Evolutionary conservation across 805 yeast species (phyloP), one percentile per base, ranked within the genome.

Genomic region (Teunomyces tritomae): DNA sequence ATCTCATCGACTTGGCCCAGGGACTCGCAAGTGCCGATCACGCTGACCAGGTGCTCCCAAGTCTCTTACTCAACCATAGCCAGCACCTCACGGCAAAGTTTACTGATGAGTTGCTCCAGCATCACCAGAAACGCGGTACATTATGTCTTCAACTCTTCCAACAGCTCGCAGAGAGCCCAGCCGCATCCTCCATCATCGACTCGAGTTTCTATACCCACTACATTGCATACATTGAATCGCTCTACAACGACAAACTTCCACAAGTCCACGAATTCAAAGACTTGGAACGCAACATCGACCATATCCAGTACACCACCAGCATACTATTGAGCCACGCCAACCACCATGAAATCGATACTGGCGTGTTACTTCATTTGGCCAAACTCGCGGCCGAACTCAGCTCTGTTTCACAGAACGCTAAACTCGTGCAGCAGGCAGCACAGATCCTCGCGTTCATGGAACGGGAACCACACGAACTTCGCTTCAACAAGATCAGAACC

Each of bases 211-310:
- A 54, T 44, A 8, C 27, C 4, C 27, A 45, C 7, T 59, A 59
- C 43, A 60, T 64, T 11, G 34, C 34, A 9, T 64, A 68, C 45
- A 51, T 70, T 9, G 73, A 71, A 37, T 44, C 51, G 5, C 46
- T 70, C 14, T 71, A 58, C 49, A 49, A 47, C 5, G 61, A 62
- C 6, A 36, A 49, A 3, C 58, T 58, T 16, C 75, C 75, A 0
- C 46, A 49, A n/a, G 58, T 61, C 8, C 77, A 73, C 50, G 73
- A 71, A 51, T 71, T 62, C 56, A 49, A 60, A 40, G 57, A 70
- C 48, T 43, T 55, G 39, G 67, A 71, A 24, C 53, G 56, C 44
- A 68, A 58, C 49, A 46, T 68, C 13, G 59, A 59, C 29, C 43
- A 62, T 24, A 45, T 64, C 4, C 65, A 61, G 39, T 36, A 49